phyloP scores from a whole-genome alignment of 805 yeast species.

The Candida piceae region DNA sequence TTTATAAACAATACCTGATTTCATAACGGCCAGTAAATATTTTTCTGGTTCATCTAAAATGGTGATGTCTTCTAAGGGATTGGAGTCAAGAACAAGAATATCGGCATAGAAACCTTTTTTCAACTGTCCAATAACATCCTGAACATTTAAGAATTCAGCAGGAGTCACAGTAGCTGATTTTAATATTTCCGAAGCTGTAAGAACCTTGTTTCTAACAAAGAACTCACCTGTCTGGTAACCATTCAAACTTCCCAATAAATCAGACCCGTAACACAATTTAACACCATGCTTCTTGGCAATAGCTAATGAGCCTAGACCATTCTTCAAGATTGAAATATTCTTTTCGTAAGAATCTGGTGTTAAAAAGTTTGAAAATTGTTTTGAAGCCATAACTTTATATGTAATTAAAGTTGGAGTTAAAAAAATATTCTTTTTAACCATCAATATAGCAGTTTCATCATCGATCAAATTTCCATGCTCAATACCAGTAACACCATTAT shows the following conservation, averaged over 20 bases:
- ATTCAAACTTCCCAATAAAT: conserved; percentile 21
- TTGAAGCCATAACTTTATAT: conserved; percentile 27
- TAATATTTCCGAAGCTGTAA: conserved; percentile 22
- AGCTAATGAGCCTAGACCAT: conserved; percentile 18
- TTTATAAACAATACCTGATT: conserved; percentile 20
- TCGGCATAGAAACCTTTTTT: conserved; percentile 25
- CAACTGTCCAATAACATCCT: conserved; percentile 22
- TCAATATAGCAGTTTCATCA: conserved; percentile 23
- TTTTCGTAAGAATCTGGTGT: conserved; percentile 15
- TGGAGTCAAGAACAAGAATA: conserved; percentile 18
- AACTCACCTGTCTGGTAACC: conserved; percentile 28
- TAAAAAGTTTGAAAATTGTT: conserved; percentile 21
- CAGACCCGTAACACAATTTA: conserved; percentile 26
- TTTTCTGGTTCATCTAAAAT: conserved; percentile 25
- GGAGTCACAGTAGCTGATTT: conserved; percentile 26
- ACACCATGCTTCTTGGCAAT: conserved; percentile 22
- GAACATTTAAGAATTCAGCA: conserved; percentile 19
- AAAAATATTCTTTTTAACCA: conserved; percentile 20
- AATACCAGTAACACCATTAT: conserved; percentile 25
- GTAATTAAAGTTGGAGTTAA: conserved; percentile 27
- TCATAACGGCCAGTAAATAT: conserved; percentile 19
- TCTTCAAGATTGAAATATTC: conserved; percentile 18
- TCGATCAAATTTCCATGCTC: conserved; percentile 29
- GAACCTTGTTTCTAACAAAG: conserved; percentile 21
- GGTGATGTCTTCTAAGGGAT: conserved; percentile 24